Percentiles rank a stretch among this genome's conserved stretches.
Evolutionary conservation across 495 filamentous ascomycete genomes (phyloP).

Genomic region (Evernia prunastri): DNA sequence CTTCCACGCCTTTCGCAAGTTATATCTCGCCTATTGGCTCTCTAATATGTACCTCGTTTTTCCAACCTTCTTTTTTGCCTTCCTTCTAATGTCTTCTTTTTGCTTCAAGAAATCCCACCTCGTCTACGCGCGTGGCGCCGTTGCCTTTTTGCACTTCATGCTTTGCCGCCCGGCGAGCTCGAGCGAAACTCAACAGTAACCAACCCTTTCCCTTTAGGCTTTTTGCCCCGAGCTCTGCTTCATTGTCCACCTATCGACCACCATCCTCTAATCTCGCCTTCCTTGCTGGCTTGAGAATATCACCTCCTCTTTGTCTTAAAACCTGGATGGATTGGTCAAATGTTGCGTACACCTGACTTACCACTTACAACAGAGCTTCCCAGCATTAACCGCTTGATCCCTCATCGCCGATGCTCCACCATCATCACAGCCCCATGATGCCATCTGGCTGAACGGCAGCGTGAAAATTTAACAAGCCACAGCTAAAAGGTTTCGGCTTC

Average conservation of each 20-base stretch:
- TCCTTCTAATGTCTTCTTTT: background rate
- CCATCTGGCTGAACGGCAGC: background rate
- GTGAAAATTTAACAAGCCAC: background rate
- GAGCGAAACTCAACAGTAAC: too few species aligned
- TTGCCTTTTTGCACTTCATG: conserved; percentile 2
- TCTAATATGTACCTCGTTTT: too few species aligned
- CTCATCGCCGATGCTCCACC: conserved; percentile 11
- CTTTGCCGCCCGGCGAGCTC: conserved; percentile 16
- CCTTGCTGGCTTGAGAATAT: background rate
- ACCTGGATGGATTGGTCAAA: background rate
- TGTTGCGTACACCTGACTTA: too few species aligned
- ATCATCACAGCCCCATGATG: too few species aligned
- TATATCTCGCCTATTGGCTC: conserved; percentile 1
- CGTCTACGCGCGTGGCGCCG: conserved; percentile 13
- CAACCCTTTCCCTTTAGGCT: too few species aligned
- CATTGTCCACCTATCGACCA: conserved; percentile 9
- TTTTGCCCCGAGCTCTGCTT: background rate
- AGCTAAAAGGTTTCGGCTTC: background rate
- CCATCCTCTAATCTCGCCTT: conserved; percentile 4
- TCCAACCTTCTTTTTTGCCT: background rate
- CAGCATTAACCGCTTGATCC: conserved; percentile 14
- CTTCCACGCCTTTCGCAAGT: background rate
- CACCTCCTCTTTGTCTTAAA: background rate
- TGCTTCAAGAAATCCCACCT: background rate
- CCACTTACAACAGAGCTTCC: conserved; percentile 15